These are phyloP conservation scores for Hondaea fermentalgiana DNA, from an alignment of 108 stramenopile species.

Conservation along the genomic window DNA sequence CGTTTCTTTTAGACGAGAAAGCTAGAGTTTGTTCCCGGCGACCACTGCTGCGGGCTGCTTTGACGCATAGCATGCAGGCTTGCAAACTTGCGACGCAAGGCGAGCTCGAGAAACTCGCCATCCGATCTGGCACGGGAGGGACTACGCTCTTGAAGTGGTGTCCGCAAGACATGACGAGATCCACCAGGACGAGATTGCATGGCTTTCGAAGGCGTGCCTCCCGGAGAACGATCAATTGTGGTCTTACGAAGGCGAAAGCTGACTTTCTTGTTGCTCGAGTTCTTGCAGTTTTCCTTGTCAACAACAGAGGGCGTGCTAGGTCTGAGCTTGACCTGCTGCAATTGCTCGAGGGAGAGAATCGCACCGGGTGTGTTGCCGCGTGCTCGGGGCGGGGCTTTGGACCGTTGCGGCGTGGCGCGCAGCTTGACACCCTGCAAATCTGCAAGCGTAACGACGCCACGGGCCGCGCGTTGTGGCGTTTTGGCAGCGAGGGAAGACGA, in stretches of 20 bases:
- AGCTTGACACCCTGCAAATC: not conserved
- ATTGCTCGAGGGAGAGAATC: not conserved
- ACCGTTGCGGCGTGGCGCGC: not conserved
- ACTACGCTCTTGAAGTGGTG: not conserved
- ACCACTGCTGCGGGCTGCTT: no score
- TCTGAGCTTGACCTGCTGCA: not conserved
- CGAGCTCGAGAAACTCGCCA: not conserved
- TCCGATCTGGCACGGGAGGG: not conserved
- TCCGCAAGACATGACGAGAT: not conserved
- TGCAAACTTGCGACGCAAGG: not conserved
- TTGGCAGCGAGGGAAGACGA: not conserved
- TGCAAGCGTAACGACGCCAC: not conserved
- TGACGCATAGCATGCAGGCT: not conserved
- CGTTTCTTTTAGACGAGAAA: no score
- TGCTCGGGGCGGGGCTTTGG: not conserved
- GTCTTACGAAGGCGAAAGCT: not conserved
- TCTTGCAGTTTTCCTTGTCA: not conserved
- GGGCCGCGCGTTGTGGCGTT: not conserved
- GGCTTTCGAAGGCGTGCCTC: not conserved
- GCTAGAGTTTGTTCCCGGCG: no score
- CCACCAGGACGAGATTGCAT: not conserved
- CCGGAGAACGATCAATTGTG: not conserved
- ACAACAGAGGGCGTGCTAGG: not conserved
- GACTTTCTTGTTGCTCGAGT: not conserved
- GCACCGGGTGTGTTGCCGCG: not conserved